Conservation (phyloP, 768 basidiomycete genomes). For the Mycena venus region DNA sequence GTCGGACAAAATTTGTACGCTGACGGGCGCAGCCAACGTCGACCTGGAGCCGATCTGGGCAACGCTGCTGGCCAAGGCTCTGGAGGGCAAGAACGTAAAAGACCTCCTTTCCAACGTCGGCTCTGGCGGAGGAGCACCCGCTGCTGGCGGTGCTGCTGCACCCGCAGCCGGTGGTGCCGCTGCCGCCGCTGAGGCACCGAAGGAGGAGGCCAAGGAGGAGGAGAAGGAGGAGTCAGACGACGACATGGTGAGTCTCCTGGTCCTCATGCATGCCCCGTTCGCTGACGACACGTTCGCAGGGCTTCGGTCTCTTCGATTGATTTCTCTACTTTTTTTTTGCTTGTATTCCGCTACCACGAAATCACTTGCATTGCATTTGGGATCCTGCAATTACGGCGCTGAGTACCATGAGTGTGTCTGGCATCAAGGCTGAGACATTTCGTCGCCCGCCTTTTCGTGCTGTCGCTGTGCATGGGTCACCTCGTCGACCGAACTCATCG, state of each 20-base stretch:
- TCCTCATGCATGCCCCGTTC: neutral
- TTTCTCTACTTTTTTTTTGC: slow-evolving; percentile 39
- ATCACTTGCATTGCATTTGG: slow-evolving; percentile 22
- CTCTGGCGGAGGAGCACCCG: slow-evolving; percentile 89
- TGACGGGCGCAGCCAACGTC: slow-evolving; percentile 85
- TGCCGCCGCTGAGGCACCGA: slow-evolving; percentile 78
- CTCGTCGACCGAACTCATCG: no score
- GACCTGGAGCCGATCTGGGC: slow-evolving; percentile 99
- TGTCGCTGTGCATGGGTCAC: no score
- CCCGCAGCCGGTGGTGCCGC: slow-evolving; percentile 69
- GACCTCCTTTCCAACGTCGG: slow-evolving; percentile 96
- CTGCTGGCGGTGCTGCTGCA: slow-evolving; percentile 64
- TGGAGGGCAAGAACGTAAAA: slow-evolving; percentile 98
- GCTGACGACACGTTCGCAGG: slow-evolving; percentile 57
- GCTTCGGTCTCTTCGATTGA: slow-evolving; percentile 98
- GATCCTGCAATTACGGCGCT: slow-evolving; percentile 1
- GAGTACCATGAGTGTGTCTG: no score
- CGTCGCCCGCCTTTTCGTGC: no score
- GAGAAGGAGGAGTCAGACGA: slow-evolving; percentile 93
- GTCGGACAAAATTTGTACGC: slow-evolving; percentile 93
- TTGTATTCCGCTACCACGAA: slow-evolving; percentile 22
- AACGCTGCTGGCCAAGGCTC: slow-evolving; percentile 94
- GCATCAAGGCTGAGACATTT: no score
- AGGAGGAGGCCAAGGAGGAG: slow-evolving; percentile 87
- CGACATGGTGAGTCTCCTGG: slow-evolving; percentile 75